Conservation (phyloP, 495 filamentous ascomycete genomes). For the Hyaloscypha bicolor region DNA sequence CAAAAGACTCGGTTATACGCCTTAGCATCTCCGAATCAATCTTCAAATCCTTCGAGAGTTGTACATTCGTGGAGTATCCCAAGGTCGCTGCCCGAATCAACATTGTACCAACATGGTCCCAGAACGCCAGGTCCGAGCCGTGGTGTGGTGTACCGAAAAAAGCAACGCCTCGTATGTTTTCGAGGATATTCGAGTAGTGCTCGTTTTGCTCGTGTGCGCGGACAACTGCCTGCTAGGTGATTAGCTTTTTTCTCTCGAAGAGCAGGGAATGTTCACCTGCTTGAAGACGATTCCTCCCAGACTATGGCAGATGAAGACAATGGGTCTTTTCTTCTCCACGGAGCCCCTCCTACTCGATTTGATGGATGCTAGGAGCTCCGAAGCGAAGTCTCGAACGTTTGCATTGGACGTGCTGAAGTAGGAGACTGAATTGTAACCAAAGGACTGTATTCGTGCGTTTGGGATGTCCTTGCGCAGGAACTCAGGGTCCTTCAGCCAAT, state of each 20-base stretch:
- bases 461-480: slow-evolving; percentile 28
- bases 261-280: slow-evolving; percentile 21
- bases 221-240: slow-evolving; percentile 4
- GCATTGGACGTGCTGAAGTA: slow-evolving; percentile 30
- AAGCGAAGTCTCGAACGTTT: slow-evolving; percentile 31
- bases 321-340: slow-evolving; percentile 21
- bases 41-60: slow-evolving; percentile 13
- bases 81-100: slow-evolving; percentile 14
- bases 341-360: not conserved
- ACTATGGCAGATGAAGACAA: slow-evolving; percentile 44
- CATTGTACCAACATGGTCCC: slow-evolving; percentile 12
- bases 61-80: not conserved
- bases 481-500: slow-evolving; percentile 31
- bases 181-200: slow-evolving; percentile 8
- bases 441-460: slow-evolving; percentile 32
- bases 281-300: slow-evolving; percentile 43
- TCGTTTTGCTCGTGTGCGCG: slow-evolving; percentile 6
- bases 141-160: slow-evolving; percentile 36
- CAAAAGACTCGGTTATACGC: slow-evolving; percentile 10
- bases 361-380: slow-evolving; percentile 11
- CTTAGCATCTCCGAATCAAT: slow-evolving; percentile 4
- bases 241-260: not conserved
- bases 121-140: slow-evolving; percentile 26
- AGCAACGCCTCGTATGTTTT: slow-evolving; percentile 9
- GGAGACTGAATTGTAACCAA: slow-evolving; percentile 36